Percentiles rank a stretch among this genome's conserved stretches.
Conservation (phyloP, 2,329 filamentous ascomycete species). For the Fusarium setosum region DNA sequence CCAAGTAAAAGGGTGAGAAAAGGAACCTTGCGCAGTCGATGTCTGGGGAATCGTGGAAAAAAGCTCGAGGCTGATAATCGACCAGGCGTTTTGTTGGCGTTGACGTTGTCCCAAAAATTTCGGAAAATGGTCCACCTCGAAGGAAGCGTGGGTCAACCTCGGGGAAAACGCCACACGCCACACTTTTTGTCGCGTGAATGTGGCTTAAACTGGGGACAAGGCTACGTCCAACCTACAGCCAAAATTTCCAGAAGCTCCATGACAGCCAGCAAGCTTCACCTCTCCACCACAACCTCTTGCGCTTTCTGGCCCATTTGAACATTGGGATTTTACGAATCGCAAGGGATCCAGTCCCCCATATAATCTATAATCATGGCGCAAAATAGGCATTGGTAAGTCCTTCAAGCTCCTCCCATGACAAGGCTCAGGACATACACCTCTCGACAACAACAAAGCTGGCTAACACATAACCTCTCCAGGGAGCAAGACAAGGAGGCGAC, state of each 20-base stretch:
- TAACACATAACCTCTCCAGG: constrained; percentile 62
- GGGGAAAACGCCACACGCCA: constrained; percentile 30
- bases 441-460: constrained; percentile 8
- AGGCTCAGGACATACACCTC: neutral
- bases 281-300: neutral
- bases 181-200: neutral
- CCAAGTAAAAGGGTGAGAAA: neutral
- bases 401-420: constrained; percentile 1
- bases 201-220: constrained; percentile 28
- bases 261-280: constrained; percentile 18
- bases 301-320: neutral
- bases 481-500: constrained; percentile 99
- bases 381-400: constrained; percentile 76
- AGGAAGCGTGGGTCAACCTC: constrained; percentile 44
- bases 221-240: constrained; percentile 32
- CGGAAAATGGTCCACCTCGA: constrained; percentile 39
- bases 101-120: constrained; percentile 44
- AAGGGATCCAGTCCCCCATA: constrained; percentile 11
- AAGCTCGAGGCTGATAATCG: constrained; percentile 31
- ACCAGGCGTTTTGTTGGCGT: constrained; percentile 22
- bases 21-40: neutral
- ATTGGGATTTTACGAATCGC: neutral
- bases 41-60: neutral
- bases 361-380: constrained; percentile 69
- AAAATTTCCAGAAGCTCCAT: constrained; percentile 42